Evolutionary conservation across 2,329 filamentous ascomycete species (phyloP), one percentile per base, ranked within the genome.

Genomic region (Ascochyta fabae): DNA sequence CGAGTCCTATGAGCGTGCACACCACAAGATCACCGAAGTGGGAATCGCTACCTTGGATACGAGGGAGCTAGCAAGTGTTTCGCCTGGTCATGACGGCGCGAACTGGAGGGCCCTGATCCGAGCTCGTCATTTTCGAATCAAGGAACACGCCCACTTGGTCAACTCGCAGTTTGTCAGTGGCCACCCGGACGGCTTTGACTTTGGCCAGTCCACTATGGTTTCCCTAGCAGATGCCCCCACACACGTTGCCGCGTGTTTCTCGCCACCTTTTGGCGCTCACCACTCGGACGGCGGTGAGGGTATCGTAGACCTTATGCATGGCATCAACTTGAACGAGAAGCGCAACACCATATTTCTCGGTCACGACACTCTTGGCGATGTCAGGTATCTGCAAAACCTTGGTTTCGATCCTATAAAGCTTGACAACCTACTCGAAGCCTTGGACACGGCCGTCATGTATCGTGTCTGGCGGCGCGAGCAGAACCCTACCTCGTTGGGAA

Each of bases 21-120:
- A 86, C 12, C 78, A 81, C 31, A 79, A 84, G 12, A 83, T 98
- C 55, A 96, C 93, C 0, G 95, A 99, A 74, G 82, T 99, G 35
- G 95, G 95, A 0, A 80, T 99, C 36, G 88, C 91, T 1, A 87
- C 88, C 3, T 80, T 98, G 0, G 92, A 98, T 71, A 92, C 89
- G 1, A 72, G 77, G 19, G 81, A 85, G 46, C 74, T 92, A 22
- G 65, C 75, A 1, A 77, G 73, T 7, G 58, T 86, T 0, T 67
- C 84, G 0, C 89, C 90, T 3, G 90, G 90, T 0, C 66, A 78
- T 2, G 75, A 79, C 24, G 91, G 87, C 3, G 65, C 78, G 36
- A 81, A 86, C 34, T 97, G 93, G 92, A 84, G 85, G 61, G 65
- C 78, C 0, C 75, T 82, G 46, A 89, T 97, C 61, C 79, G 84